Evolutionary conservation across 441 rosid genomes (phyloP).

Genomic region (Isatis lusitanica): DNA sequence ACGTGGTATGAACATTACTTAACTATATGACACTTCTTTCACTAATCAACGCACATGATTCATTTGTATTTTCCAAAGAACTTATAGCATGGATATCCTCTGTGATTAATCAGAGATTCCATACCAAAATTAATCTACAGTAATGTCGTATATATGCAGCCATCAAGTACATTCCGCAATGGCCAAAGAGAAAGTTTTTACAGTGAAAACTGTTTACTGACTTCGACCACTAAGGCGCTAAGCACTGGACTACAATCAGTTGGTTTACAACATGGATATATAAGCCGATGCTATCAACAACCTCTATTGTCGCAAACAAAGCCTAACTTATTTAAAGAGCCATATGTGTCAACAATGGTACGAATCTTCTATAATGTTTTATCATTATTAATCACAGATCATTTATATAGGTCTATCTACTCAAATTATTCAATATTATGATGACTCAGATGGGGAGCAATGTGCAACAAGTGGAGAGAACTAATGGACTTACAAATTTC

Average conservation of each 20-base stretch:
- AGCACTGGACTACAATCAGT: neutral
- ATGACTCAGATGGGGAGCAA: constrained; percentile 19
- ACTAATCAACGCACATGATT: neutral
- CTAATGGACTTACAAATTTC: constrained; percentile 13
- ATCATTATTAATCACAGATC: neutral
- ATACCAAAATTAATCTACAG: neutral
- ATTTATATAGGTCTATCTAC: neutral
- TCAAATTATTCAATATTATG: neutral
- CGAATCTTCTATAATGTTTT: neutral
- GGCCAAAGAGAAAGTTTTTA: constrained; percentile 9
- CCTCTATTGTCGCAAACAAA: neutral
- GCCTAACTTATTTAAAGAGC: neutral
- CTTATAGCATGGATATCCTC: neutral
- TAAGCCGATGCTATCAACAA: neutral
- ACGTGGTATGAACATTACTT: constrained; percentile 16
- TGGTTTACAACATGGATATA: constrained; percentile 8
- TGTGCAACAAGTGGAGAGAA: constrained; percentile 14
- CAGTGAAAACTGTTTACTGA: neutral
- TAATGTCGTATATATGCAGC: constrained; percentile 16
- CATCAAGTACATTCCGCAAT: neutral
- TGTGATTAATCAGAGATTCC: neutral
- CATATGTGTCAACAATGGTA: constrained; percentile 25
- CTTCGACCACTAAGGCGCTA: neutral
- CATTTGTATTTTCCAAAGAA: neutral
- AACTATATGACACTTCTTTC: neutral